phyloP scores from a whole-genome alignment of 2,329 filamentous ascomycete species.

The Fusarium poae region DNA sequence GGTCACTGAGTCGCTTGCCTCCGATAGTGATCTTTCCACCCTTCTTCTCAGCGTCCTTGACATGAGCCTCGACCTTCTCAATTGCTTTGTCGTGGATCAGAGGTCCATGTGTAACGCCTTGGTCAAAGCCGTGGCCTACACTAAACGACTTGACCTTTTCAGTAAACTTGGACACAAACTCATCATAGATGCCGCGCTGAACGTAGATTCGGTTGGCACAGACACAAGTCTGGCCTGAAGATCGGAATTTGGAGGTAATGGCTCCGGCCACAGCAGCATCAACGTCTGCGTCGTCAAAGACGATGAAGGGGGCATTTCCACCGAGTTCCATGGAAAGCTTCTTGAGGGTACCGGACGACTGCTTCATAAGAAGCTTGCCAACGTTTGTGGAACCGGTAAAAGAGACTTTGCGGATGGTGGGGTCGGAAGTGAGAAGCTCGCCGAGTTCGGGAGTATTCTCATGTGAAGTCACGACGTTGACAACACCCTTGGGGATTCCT shows the following conservation, averaged over 20 bases:
- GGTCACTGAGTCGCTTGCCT: conserved; percentile 77
- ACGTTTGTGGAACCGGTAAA: conserved; percentile 87
- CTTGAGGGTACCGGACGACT: conserved; percentile 87
- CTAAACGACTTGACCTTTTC: conserved; percentile 80
- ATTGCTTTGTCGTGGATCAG: conserved; percentile 88
- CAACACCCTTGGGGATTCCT: conserved; percentile 88
- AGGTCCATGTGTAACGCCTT: conserved; percentile 81
- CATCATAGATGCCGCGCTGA: conserved; percentile 81
- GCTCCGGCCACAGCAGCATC: conserved; percentile 87
- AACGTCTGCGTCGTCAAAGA: conserved; percentile 94
- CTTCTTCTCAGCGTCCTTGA: conserved; percentile 81
- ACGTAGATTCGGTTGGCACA: conserved; percentile 88
- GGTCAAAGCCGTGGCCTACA: conserved; percentile 79
- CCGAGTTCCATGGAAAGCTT: conserved; percentile 88
- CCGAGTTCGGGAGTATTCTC: conserved; percentile 86
- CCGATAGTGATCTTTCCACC: conserved; percentile 81
- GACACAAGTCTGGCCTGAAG: conserved; percentile 95
- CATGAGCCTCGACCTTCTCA: conserved; percentile 82
- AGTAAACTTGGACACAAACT: conserved; percentile 76
- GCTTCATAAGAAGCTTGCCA: conserved; percentile 86
- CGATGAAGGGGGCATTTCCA: conserved; percentile 95
- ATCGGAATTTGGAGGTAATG: conserved; percentile 90
- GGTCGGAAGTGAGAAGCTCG: conserved; percentile 76
- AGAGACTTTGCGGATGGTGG: conserved; percentile 86
- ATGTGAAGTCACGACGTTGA: conserved; percentile 87